Evolutionary conservation across 2,329 filamentous ascomycete genomes (phyloP), one percentile per base, ranked within the genome.

Genomic region (Coniochaeta sp.): DNA sequence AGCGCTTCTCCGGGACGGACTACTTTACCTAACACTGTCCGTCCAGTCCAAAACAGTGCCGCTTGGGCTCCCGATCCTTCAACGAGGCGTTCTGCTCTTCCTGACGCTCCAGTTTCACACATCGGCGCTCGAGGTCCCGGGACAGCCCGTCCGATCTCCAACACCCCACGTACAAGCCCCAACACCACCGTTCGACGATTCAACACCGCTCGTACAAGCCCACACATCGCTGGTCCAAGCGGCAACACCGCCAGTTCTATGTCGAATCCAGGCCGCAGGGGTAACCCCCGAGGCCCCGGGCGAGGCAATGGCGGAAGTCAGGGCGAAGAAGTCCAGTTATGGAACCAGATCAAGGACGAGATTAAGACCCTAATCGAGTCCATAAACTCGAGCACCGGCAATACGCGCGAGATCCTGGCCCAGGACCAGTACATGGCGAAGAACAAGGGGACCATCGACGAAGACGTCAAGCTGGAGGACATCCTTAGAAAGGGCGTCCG

Each of bases 251-350:
- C 4, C 10, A 14, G 12, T 13, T 3, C 38, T 6, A 59, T 60
- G 57, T 40, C 57, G 12, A 58, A 57, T 2, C 55, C 58, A 31
- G n/a, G n/a, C n/a, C 24, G 66, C 20, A 65, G 61, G 42, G 60
- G 65, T 26, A 63, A 61, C 28, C 47, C 60, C 12, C 62, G 65
- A 10, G 63, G 63, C 12, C 64, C 64, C 16, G 63, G 61, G 51
- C 67, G 71, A 46, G 72, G 71, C 49, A 71, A 65, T 50, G 68
- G 66, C 33, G 65, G 65, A 53, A 60, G 58, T 1, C 68, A 71
- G 53, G 71, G 71, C 33, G 72, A 75, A 53, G 72, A 75, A 52
- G 61, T 71, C 7, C 59, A 62, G 38, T 58, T 72, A 10, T 75
- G 72, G 72, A 64, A 68, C 49, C 65, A 64, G 27, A 59, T 67